Conservation (phyloP, 495 filamentous ascomycete genomes). For the Penicillium goetzii region DNA sequence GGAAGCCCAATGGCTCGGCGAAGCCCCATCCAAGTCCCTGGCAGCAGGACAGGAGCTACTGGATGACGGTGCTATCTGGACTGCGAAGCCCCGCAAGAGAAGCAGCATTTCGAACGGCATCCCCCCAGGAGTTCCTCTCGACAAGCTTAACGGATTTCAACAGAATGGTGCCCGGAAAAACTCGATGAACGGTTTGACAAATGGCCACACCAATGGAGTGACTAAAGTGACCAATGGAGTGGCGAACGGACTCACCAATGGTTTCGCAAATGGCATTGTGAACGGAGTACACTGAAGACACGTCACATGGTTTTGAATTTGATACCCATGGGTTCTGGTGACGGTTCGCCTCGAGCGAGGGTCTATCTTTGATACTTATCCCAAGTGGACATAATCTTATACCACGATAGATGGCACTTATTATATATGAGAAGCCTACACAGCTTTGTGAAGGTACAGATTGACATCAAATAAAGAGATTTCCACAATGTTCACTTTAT, state of each 20-base stretch:
- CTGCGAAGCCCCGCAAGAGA: constrained; percentile 24
- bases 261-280: constrained; percentile 7
- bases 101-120: constrained; percentile 30
- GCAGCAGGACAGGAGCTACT: constrained; percentile 44
- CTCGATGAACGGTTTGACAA: not conserved
- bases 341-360: not conserved
- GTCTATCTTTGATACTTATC: not conserved
- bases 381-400: not conserved
- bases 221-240: constrained; percentile 22
- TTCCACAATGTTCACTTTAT: not conserved
- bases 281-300: constrained; percentile 14
- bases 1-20: constrained; percentile 50
- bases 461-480: not conserved
- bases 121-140: constrained; percentile 28
- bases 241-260: constrained; percentile 8
- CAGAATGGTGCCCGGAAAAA: constrained; percentile 14
- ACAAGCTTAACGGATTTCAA: constrained; percentile 24
- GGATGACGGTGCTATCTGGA: constrained; percentile 36
- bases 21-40: constrained; percentile 41
- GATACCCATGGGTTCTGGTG: constrained; percentile 10
- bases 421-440: not conserved
- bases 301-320: not conserved
- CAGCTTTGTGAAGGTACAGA: not conserved
- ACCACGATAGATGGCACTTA: not conserved
- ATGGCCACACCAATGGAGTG: constrained; percentile 12